Conservation (phyloP, 805 yeast species). For the Wickerhamomyces alni region DNA sequence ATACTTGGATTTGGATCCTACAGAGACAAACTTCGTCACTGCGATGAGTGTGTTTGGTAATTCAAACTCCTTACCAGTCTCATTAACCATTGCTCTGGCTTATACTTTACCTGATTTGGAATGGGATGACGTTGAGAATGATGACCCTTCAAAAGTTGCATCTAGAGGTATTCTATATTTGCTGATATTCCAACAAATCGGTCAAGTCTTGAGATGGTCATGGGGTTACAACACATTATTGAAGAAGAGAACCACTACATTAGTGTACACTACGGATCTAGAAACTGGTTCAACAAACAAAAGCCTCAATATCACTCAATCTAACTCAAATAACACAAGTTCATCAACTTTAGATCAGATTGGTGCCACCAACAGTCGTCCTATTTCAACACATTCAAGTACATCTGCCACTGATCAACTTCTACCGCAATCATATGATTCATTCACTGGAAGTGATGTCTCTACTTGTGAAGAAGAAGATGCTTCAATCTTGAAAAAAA, state of each 20-base stretch:
- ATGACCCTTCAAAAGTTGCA: conserved; percentile 63
- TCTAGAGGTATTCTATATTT: conserved; percentile 72
- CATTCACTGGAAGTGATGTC: background rate
- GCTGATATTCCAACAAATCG: conserved; percentile 74
- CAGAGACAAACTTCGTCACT: conserved; percentile 85
- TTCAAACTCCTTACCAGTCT: conserved; percentile 91
- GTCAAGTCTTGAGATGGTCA: conserved; percentile 79
- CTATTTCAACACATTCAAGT: conserved; percentile 1
- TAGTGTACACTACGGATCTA: background rate
- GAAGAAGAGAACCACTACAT: conserved; percentile 36
- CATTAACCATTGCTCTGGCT: conserved; percentile 74
- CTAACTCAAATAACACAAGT: background rate
- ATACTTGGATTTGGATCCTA: conserved; percentile 52
- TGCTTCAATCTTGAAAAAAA: background rate
- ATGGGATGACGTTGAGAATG: conserved; percentile 70
- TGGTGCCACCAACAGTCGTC: background rate
- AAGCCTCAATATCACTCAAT: too few relatives aligned
- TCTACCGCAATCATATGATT: background rate
- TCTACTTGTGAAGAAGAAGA: background rate
- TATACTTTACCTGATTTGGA: conserved; percentile 68
- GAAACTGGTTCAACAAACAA: background rate
- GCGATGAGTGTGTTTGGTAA: conserved; percentile 98
- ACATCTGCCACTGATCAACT: conserved; percentile 6
- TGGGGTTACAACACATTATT: conserved; percentile 78
- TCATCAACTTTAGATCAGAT: background rate